phyloP scores from a whole-genome alignment of 1,139 yeast genomes.

The Scheffersomyces insectosa region DNA sequence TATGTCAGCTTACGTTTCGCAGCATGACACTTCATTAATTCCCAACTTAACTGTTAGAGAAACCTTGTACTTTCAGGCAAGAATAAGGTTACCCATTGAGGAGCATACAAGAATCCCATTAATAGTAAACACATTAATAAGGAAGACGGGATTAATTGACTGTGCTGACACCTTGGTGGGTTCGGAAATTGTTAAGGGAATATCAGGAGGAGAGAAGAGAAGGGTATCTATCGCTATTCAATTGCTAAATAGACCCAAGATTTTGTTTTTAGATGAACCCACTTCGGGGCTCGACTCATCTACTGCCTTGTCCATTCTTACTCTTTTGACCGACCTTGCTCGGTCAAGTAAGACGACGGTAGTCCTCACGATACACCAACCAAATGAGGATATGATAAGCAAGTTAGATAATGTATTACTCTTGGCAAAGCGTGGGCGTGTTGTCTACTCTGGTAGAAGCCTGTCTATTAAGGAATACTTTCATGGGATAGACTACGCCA shows the following conservation, averaged over 20 bases:
- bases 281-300: constrained; percentile 86
- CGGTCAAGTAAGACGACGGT: constrained; percentile 63
- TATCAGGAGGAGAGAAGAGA: constrained; percentile 86
- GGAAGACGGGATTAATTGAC: constrained; percentile 70
- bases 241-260: constrained; percentile 67
- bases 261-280: constrained; percentile 80
- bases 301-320: constrained; percentile 70
- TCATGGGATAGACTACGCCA: constrained; percentile 44
- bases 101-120: constrained; percentile 31
- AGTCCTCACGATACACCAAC: constrained; percentile 83
- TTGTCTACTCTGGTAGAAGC: constrained; percentile 59
- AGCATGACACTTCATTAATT: constrained; percentile 72
- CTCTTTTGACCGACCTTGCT: constrained; percentile 59
- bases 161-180: constrained; percentile 81
- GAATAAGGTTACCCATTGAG: constrained; percentile 52
- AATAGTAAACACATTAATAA: constrained; percentile 54
- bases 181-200: constrained; percentile 68
- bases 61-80: constrained; percentile 72
- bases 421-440: constrained; percentile 71
- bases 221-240: constrained; percentile 83
- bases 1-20: constrained; percentile 72
- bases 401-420: constrained; percentile 67
- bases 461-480: constrained; percentile 47
- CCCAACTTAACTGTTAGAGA: constrained; percentile 76
- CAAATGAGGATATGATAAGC: constrained; percentile 63